Percentiles rank a stretch among this genome's conserved stretches.
Conservation (phyloP, 768 basidiomycete species). For the Hydnomerulius pinastri region DNA sequence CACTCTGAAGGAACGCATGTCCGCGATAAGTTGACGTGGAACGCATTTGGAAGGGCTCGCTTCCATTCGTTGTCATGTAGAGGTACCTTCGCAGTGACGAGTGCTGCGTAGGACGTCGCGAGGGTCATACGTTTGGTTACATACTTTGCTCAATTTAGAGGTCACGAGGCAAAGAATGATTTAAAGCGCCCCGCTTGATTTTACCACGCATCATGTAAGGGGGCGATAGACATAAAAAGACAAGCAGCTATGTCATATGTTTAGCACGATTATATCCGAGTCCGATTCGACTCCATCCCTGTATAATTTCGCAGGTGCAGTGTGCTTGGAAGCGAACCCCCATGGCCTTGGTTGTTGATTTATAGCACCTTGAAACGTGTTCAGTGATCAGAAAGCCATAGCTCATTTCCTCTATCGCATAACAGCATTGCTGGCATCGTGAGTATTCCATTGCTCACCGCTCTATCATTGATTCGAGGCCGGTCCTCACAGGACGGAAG, state of each 20-base stretch:
- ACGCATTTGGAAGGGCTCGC: no score
- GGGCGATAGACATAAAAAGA: not conserved
- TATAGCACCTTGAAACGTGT: not conserved
- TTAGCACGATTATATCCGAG: constrained; percentile 1
- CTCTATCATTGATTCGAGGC: not conserved
- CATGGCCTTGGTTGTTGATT: not conserved
- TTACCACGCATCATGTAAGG: not conserved
- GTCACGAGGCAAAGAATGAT: not conserved
- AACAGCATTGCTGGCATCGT: not conserved
- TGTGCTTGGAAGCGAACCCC: not conserved
- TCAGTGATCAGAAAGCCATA: no score
- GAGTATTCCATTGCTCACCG: not conserved
- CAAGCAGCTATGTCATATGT: not conserved
- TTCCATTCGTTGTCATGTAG: no score
- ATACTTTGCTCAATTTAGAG: no score
- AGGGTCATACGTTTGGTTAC: no score
- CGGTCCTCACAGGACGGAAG: constrained; percentile 10
- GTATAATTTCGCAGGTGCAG: not conserved
- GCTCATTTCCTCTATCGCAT: not conserved
- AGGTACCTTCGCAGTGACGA: no score
- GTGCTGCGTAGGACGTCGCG: no score
- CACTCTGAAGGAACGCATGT: no score
- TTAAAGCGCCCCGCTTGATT: not conserved
- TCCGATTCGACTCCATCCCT: not conserved
- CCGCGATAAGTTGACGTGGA: no score